Conservation (phyloP, 2,329 filamentous ascomycete species). For the Claviceps cyperi region DNA sequence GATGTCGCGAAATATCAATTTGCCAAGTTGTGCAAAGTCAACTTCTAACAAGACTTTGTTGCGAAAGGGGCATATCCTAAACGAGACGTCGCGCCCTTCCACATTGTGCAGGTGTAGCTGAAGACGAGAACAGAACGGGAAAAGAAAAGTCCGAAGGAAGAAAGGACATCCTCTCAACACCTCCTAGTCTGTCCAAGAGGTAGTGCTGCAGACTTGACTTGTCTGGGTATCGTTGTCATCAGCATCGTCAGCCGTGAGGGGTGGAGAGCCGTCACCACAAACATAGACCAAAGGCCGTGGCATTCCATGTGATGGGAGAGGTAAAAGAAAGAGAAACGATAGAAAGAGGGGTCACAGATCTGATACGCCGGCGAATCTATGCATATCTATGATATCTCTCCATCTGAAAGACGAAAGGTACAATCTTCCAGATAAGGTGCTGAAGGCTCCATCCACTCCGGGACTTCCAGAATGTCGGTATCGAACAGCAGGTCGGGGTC, state of each 20-base stretch:
- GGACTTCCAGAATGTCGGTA: slow-evolving; percentile 2
- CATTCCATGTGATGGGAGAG: neutral
- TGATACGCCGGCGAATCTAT: neutral
- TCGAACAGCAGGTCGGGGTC: slow-evolving; percentile 6
- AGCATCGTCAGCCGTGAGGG: neutral
- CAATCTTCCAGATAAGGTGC: slow-evolving; percentile 5
- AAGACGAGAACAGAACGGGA: neutral
- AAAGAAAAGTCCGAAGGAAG: neutral
- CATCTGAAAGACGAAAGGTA: slow-evolving; percentile 3
- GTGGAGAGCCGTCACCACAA: slow-evolving; percentile 3
- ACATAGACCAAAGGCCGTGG: neutral
- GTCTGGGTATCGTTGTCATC: slow-evolving; percentile 3
- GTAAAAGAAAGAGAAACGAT: neutral
- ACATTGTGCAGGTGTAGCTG: neutral
- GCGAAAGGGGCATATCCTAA: neutral
- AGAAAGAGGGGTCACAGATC: neutral
- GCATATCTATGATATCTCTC: neutral
- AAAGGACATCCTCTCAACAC: neutral
- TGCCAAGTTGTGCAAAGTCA: neutral
- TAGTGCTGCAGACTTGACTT: neutral
- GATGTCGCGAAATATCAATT: neutral
- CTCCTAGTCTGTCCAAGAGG: neutral
- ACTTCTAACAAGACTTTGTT: neutral
- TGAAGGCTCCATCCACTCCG: slow-evolving; percentile 6
- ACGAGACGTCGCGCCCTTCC: neutral